Conservation (phyloP, 306 rosid species). For the Hippophae tibetana region DNA sequence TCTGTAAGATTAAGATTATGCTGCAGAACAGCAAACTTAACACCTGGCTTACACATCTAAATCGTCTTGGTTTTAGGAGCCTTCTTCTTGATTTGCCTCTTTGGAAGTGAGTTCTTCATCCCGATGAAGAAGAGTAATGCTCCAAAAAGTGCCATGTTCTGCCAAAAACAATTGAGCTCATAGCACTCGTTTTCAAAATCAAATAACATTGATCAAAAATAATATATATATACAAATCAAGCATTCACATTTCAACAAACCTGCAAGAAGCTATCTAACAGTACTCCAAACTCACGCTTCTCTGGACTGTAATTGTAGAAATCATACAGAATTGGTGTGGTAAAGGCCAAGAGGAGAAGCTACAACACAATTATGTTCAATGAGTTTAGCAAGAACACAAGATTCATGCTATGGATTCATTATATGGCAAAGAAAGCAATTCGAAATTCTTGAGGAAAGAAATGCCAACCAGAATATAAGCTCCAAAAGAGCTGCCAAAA, state of each 20-base stretch:
- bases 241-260: slow-evolving; percentile 30
- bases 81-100: slow-evolving; percentile 60
- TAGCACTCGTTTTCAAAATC: slow-evolving; percentile 6
- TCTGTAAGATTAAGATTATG: too few species aligned
- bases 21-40: too few species aligned
- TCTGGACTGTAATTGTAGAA: slow-evolving; percentile 62
- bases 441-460: slow-evolving; percentile 3
- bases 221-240: background rate
- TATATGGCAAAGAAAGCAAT: background rate
- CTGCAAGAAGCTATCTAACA: slow-evolving; percentile 62
- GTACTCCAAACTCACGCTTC: slow-evolving; percentile 25
- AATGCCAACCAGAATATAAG: slow-evolving; percentile 56
- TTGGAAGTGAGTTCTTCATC: slow-evolving; percentile 62
- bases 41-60: slow-evolving; percentile 14
- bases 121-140: slow-evolving; percentile 76
- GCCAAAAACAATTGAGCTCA: slow-evolving; percentile 12
- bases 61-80: slow-evolving; percentile 53
- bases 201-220: background rate
- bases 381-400: background rate
- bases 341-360: slow-evolving; percentile 49
- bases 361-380: slow-evolving; percentile 13
- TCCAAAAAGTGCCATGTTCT: slow-evolving; percentile 69
- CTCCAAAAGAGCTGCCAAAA: slow-evolving; percentile 61
- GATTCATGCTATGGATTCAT: background rate
- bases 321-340: slow-evolving; percentile 63